Evolutionary conservation across 768 basidiomycete species (phyloP), one percentile per base, ranked within the genome.

Genomic region (Suillus subluteus): DNA sequence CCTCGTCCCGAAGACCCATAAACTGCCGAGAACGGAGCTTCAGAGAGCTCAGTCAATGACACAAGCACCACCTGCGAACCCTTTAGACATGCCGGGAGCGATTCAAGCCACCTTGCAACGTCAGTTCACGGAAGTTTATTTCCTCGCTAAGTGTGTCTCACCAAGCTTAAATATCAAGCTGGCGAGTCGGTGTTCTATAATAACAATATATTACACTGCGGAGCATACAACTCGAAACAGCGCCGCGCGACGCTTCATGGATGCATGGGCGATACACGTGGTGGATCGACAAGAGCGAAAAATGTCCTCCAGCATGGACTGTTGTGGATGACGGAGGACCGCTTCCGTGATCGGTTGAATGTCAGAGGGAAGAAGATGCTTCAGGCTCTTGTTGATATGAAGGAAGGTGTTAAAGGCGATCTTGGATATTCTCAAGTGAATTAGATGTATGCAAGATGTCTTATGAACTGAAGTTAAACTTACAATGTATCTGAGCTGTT

Each of bases 101-200:
- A 81, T 90, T 3, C 82, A 76, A 41, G 80, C 91, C 40, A 76
- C 75, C 0, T 78, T 92, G 7, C 79, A 87, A 70, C 84, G 90
- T 88, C 72, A 67, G 84, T 76, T 13, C 58, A 41, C 4, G 8
- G 23, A 23, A 8, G 11, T 40, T 5, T 1, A 13, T 18, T 18
- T 1, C 1, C 4, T n/a, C 13, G 9, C 8, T 18, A 18, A 30
- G 52, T 66, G 11, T 6, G 7, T 40, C 38, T 23, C 6, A 54
- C 40, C 21, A 2, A 58, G 16, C 9, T 21, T 4, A 40, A 15
- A 6, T 21, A 35, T 2, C 37, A 6, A 89, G 91, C 87, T 0
- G 91, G 91, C 0, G 88, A 94, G 66, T 89, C 89, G 0, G 89
- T 91, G 30, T 93, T 94, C 75, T 93, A 94, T 75, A 91, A 91